A percentile compares a stretch with the other conserved stretches of the same genome.
phyloP scores from a whole-genome alignment of 441 rosid species.

The Pelargonium exstipulatum region DNA sequence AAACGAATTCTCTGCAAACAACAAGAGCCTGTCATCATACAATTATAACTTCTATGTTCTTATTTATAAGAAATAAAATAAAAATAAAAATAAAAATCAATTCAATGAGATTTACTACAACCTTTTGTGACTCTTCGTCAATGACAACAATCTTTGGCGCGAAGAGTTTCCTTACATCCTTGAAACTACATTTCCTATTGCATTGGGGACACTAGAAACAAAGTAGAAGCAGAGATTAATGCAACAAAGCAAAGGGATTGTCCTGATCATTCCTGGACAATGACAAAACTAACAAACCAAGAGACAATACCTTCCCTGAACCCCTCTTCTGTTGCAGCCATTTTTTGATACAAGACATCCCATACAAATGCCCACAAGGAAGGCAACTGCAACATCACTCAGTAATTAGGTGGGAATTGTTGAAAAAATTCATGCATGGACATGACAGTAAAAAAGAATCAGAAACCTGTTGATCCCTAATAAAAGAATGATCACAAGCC shows the following conservation, averaged over 20 bases:
- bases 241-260: background rate
- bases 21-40: constrained; percentile 14
- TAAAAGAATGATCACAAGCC: background rate
- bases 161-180: constrained; percentile 62
- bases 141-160: constrained; percentile 61
- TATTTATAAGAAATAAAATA: background rate
- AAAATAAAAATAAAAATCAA: background rate
- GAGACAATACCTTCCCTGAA: constrained; percentile 48
- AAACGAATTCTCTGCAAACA: constrained; percentile 50
- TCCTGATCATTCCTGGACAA: constrained; percentile 4
- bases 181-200: constrained; percentile 45
- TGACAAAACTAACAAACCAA: constrained; percentile 10
- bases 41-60: constrained; percentile 8
- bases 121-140: constrained; percentile 73
- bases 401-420: background rate
- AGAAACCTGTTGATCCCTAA: background rate
- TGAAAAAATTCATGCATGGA: background rate
- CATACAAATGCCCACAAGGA: constrained; percentile 88
- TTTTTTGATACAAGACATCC: constrained; percentile 63
- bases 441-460: background rate
- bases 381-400: constrained; percentile 52
- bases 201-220: constrained; percentile 76
- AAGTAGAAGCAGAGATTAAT: background rate
- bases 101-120: constrained; percentile 11
- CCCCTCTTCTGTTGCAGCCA: constrained; percentile 58